A percentile compares a stretch with the other conserved stretches of the same genome.
Conservation (phyloP, 2,329 filamentous ascomycete species). For the Hymenoscyphus fraxineus region DNA sequence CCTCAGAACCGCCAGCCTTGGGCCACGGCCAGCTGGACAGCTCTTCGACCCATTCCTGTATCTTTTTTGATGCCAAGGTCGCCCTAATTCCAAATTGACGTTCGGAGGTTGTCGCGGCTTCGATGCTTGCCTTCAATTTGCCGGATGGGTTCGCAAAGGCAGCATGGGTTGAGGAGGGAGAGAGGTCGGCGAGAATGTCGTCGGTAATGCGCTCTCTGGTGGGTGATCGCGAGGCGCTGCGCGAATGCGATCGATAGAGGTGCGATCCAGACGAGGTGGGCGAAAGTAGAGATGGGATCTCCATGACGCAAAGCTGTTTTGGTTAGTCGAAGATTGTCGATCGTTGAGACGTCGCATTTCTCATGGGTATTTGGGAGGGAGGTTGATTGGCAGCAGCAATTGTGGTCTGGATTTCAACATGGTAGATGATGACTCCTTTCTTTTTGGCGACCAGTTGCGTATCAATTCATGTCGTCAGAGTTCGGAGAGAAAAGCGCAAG, state of each 20-base stretch:
- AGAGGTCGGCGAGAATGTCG: slow-evolving; percentile 59
- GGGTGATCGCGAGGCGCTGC: slow-evolving; percentile 26
- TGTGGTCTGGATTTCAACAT: slow-evolving; percentile 17
- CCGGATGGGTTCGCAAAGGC: slow-evolving; percentile 54
- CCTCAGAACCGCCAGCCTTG: slow-evolving; percentile 43
- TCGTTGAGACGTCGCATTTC: slow-evolving; percentile 20
- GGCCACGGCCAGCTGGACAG: slow-evolving; percentile 60
- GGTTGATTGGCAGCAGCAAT: slow-evolving; percentile 8
- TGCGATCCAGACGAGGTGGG: slow-evolving; percentile 23
- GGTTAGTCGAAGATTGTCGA: slow-evolving; percentile 5
- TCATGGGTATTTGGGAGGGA: slow-evolving; percentile 13
- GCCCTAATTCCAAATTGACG: slow-evolving; percentile 68
- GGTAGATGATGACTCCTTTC: neutral
- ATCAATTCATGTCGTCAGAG: neutral
- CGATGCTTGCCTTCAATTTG: slow-evolving; percentile 55
- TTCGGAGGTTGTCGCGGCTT: slow-evolving; percentile 60
- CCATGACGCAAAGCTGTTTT: slow-evolving; percentile 24
- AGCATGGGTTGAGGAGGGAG: slow-evolving; percentile 57
- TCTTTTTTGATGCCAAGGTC: slow-evolving; percentile 65
- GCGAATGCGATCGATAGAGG: slow-evolving; percentile 20
- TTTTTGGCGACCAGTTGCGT: slow-evolving; percentile 8
- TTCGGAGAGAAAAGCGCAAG: neutral
- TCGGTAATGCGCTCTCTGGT: slow-evolving; percentile 38
- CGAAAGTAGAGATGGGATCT: slow-evolving; percentile 21
- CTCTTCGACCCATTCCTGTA: slow-evolving; percentile 74